Percentiles rank a stretch among this genome's conserved stretches.
phyloP scores from a whole-genome alignment of 306 rosid species.

The Vicia sativa region DNA sequence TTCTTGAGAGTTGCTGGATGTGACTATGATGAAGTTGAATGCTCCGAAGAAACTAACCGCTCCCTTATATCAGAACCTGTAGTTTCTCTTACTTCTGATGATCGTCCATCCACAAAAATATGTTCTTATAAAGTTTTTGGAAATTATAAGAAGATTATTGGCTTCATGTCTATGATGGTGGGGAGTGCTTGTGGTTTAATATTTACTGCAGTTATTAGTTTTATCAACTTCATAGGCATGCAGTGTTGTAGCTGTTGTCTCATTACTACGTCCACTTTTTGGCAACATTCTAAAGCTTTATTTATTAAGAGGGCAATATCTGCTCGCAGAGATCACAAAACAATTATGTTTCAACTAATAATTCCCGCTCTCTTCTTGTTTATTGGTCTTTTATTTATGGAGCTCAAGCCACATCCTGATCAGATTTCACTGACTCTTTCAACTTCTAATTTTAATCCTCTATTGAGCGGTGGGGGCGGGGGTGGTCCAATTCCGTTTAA shows the following conservation, averaged over 20 bases:
- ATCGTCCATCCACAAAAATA: conserved; percentile 44
- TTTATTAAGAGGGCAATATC: conserved; percentile 82
- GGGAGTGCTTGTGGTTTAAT: conserved; percentile 67
- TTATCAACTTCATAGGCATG: conserved; percentile 56
- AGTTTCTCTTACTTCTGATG: conserved; percentile 55
- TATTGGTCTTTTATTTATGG: conserved; percentile 83
- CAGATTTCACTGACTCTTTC: conserved; percentile 76
- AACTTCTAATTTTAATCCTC: conserved; percentile 86
- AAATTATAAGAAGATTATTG: conserved; percentile 56
- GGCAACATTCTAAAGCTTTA: conserved; percentile 87
- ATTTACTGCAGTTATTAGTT: conserved; percentile 55
- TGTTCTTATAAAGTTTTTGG: conserved; percentile 50
- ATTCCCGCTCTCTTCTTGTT: conserved; percentile 87
- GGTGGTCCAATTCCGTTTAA: conserved; percentile 96
- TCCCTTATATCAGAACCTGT: conserved; percentile 43
- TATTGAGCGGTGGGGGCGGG: conserved; percentile 87
- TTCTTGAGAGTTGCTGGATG: conserved; percentile 93
- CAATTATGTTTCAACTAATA: conserved; percentile 87
- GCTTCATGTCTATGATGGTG: conserved; percentile 57
- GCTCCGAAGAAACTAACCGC: conserved; percentile 50
- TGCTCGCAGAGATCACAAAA: conserved; percentile 91
- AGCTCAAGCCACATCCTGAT: conserved; percentile 99
- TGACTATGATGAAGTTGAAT: conserved; percentile 64
- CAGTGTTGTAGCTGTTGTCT: conserved; percentile 78
- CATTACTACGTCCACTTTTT: conserved; percentile 74